These are phyloP conservation scores for Magnusiomyces paraingens DNA, from an alignment of 1,139 yeast species.

Conservation along the genomic window DNA sequence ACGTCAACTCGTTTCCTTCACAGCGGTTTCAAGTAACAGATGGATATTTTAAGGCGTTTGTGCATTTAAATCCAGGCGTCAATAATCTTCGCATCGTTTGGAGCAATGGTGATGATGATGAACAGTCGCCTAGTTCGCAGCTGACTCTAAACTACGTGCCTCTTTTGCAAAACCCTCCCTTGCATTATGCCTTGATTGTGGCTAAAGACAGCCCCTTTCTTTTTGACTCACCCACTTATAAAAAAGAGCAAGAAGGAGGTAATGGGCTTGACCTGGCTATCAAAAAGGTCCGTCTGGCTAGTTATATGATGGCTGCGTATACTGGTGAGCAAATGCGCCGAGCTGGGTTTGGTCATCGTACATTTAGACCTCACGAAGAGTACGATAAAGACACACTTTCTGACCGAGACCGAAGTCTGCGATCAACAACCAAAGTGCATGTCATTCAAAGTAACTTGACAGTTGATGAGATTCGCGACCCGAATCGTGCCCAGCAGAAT, in stretches of 20 bases:
- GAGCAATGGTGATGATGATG: conserved; percentile 21
- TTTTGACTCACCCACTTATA: conserved; percentile 67
- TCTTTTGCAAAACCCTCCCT: conserved; percentile 61
- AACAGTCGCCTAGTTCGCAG: conserved; percentile 16
- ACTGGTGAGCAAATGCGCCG: conserved; percentile 87
- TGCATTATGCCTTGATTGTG: conserved; percentile 70
- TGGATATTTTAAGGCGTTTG: conserved; percentile 66
- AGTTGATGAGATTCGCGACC: conserved; percentile 65
- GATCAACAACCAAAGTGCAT: conserved; percentile 71
- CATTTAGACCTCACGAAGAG: conserved; percentile 76
- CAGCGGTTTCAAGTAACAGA: conserved; percentile 63
- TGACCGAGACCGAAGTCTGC: conserved; percentile 38
- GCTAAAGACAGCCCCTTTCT: conserved; percentile 69
- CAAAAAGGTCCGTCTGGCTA: conserved; percentile 73
- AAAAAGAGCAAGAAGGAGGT: conserved; percentile 47
- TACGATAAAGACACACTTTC: conserved; percentile 45
- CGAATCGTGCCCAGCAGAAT: conserved; percentile 84
- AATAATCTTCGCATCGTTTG: conserved; percentile 29
- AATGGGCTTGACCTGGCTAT: conserved; percentile 72
- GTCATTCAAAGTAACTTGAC: conserved; percentile 61
- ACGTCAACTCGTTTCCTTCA: conserved; percentile 56
- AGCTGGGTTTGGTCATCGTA: conserved; percentile 71
- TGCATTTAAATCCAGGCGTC: conserved; percentile 62
- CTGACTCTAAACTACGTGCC: conserved; percentile 50
- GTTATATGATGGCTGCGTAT: conserved; percentile 85